Percentiles rank a stretch among this genome's conserved stretches.
Conservation (phyloP, 2,329 filamentous ascomycete genomes). For the Dryadomyces sulphureus region DNA sequence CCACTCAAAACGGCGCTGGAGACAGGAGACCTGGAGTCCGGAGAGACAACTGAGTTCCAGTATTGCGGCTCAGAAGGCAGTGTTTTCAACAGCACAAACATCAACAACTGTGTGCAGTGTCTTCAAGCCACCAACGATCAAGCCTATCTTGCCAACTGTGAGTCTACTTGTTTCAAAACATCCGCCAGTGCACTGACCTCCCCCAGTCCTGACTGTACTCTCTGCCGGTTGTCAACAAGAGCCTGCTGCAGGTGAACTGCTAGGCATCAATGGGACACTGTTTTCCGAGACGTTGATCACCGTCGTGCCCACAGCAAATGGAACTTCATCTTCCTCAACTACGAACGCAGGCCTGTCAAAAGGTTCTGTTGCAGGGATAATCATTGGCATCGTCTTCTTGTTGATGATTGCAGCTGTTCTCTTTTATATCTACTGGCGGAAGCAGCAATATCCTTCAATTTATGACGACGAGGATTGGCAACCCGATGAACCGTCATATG, state of each 20-base stretch:
- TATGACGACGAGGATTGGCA: not conserved
- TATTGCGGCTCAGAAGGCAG: slow-evolving; percentile 28
- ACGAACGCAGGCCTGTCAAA: slow-evolving; percentile 21
- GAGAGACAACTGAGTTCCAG: slow-evolving; percentile 17
- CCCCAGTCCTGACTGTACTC: slow-evolving; percentile 30
- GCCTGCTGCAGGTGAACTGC: slow-evolving; percentile 20
- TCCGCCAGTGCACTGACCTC: not conserved
- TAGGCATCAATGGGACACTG: slow-evolving; percentile 27
- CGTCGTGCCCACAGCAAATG: slow-evolving; percentile 17
- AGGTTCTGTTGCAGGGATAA: slow-evolving; percentile 38
- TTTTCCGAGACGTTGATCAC: slow-evolving; percentile 27
- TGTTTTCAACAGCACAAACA: slow-evolving; percentile 16
- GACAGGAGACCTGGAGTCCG: slow-evolving; percentile 16
- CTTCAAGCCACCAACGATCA: slow-evolving; percentile 25
- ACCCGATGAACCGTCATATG: not conserved
- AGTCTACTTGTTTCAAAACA: slow-evolving; percentile 8
- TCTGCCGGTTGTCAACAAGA: slow-evolving; percentile 31
- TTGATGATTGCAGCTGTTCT: slow-evolving; percentile 27
- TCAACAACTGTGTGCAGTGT: slow-evolving; percentile 26
- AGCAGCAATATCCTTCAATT: slow-evolving; percentile 3
- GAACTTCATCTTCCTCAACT: slow-evolving; percentile 12
- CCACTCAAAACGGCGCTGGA: slow-evolving; percentile 24
- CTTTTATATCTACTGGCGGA: slow-evolving; percentile 32
- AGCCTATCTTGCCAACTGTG: slow-evolving; percentile 34
- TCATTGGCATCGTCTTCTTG: slow-evolving; percentile 27